These are phyloP conservation scores for Heritiera littoralis DNA, from an alignment of 345 rosid genomes.

Conservation along the genomic window DNA sequence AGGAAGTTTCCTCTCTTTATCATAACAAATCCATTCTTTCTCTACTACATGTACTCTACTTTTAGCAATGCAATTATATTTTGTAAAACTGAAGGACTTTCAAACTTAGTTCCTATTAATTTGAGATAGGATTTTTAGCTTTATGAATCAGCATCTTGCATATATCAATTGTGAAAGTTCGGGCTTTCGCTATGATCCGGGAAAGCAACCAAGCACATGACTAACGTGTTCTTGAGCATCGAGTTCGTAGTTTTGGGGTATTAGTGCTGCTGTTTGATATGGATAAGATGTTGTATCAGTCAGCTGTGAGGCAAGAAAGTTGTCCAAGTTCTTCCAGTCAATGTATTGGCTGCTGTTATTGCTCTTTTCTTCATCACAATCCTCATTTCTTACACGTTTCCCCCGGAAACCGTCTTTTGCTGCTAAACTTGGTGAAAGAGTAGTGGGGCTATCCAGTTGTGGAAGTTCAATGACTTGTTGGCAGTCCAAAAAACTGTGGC, in stretches of 20 bases:
- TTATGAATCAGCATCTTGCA: not conserved
- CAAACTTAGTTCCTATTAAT: conserved; percentile 10
- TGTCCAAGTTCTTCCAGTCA: conserved; percentile 72
- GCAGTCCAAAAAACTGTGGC: conserved; percentile 34
- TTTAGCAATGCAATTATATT: not conserved
- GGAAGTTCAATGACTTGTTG: conserved; percentile 57
- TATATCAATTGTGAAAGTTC: not conserved
- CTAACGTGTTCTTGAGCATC: conserved; percentile 36
- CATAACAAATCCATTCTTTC: conserved; percentile 2
- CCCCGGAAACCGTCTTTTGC: conserved; percentile 23
- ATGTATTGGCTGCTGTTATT: conserved; percentile 35
- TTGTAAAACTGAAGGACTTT: not conserved
- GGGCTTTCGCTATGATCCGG: conserved; percentile 43
- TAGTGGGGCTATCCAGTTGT: conserved; percentile 64
- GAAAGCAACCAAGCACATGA: conserved; percentile 68
- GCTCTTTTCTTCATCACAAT: conserved; percentile 51
- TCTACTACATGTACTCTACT: not conserved
- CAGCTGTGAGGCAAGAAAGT: conserved; percentile 48
- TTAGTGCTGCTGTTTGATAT: not conserved
- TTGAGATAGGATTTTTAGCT: conserved; percentile 6
- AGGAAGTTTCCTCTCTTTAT: conserved; percentile 11
- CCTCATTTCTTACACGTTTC: conserved; percentile 19
- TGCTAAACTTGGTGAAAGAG: conserved; percentile 52
- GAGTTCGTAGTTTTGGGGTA: conserved; percentile 38
- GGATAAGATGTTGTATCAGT: conserved; percentile 16